Evolutionary conservation across 2,329 filamentous ascomycete species (phyloP).

Genomic region (Chaetomium sp.): DNA sequence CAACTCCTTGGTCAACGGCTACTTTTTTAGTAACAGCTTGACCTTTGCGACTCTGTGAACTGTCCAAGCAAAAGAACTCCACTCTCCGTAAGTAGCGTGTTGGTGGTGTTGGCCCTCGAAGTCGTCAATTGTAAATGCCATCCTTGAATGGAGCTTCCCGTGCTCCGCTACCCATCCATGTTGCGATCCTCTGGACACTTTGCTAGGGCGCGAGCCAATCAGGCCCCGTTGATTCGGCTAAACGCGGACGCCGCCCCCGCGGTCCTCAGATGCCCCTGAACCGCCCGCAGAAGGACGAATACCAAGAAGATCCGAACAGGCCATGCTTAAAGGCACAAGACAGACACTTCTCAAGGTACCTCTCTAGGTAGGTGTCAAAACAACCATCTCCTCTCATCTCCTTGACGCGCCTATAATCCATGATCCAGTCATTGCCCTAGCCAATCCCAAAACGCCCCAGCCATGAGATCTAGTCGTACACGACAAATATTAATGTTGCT

Average conservation of each 20-base stretch:
- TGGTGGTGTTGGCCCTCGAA: neutral
- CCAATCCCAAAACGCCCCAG: conserved; percentile 25
- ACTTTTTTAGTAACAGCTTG: neutral
- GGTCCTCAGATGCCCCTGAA: neutral
- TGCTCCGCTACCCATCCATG: neutral
- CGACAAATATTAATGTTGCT: conserved; percentile 18
- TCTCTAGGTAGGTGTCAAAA: neutral
- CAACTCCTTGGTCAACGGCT: neutral
- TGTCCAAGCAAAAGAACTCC: neutral
- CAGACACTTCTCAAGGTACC: neutral
- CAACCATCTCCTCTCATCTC: neutral
- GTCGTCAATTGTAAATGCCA: conserved; percentile 13
- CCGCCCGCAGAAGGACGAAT: neutral
- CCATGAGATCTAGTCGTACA: conserved; percentile 28
- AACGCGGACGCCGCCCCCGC: conserved; percentile 10
- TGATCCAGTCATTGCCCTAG: conserved; percentile 16
- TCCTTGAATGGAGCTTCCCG: conserved; percentile 13
- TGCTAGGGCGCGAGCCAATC: conserved; percentile 8
- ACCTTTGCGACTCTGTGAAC: neutral
- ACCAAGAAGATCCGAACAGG: neutral
- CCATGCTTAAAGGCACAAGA: neutral
- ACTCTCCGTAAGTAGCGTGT: neutral
- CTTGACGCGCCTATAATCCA: neutral
- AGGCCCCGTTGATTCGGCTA: conserved; percentile 1
- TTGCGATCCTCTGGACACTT: conserved; percentile 22